Conservation (phyloP, 108 stramenopile species). For the Skeletonema tropicum region DNA sequence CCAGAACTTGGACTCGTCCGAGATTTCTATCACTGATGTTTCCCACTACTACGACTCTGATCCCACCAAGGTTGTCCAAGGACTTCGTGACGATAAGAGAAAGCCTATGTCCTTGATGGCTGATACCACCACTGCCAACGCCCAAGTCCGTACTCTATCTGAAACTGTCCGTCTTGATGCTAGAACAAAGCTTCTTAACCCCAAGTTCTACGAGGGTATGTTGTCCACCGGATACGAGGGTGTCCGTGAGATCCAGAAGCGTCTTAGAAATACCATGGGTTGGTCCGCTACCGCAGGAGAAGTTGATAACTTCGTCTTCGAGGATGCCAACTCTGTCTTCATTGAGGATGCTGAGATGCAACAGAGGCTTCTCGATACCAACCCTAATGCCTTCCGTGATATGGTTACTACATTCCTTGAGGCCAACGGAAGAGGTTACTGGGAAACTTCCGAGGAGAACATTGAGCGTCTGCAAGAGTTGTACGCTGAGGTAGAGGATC, state of each 20-base stretch:
- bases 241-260: conserved; percentile 96
- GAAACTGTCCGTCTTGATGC: conserved; percentile 97
- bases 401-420: conserved; percentile 97
- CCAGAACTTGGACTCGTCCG: conserved; percentile 96
- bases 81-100: conserved; percentile 95
- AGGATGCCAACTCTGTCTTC: conserved; percentile 95
- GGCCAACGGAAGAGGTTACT: conserved; percentile 96
- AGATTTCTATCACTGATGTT: conserved; percentile 96
- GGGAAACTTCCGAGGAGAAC: conserved; percentile 94
- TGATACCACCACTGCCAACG: conserved; percentile 97
- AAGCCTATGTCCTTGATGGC: conserved; percentile 97
- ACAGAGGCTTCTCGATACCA: conserved; percentile 90
- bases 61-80: conserved; percentile 96
- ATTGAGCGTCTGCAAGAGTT: conserved; percentile 94
- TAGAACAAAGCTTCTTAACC: conserved; percentile 96
- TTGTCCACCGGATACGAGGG: conserved; percentile 96
- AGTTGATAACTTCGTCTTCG: conserved; percentile 98
- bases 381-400: conserved; percentile 97
- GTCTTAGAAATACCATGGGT: conserved; percentile 97
- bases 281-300: conserved; percentile 98
- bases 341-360: conserved; percentile 97
- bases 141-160: conserved; percentile 92
- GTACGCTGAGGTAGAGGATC: conserved; percentile 97
- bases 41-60: conserved; percentile 97
- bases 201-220: conserved; percentile 99